These are phyloP conservation scores for Cucumis variabilis DNA, from an alignment of 331 rosid species.

Conservation along the genomic window DNA sequence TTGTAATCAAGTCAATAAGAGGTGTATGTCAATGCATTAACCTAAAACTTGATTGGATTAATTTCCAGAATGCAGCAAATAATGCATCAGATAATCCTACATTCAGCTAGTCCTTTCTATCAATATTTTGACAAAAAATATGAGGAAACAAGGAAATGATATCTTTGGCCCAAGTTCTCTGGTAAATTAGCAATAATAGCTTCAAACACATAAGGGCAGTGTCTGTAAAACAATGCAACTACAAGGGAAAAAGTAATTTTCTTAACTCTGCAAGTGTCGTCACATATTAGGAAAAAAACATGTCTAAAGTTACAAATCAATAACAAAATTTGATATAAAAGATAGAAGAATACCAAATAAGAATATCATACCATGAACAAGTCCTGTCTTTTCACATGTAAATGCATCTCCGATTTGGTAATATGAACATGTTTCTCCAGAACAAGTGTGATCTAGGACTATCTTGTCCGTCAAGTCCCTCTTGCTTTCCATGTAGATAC, in stretches of 20 bases:
- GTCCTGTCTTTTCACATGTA: slow-evolving; percentile 95
- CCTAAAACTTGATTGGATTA: background rate
- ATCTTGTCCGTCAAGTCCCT: slow-evolving; percentile 78
- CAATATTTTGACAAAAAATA: too few species aligned
- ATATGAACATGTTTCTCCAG: slow-evolving; percentile 91
- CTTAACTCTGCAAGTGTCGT: slow-evolving; percentile 76
- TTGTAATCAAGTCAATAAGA: too few species aligned
- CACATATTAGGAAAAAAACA: slow-evolving; percentile 70
- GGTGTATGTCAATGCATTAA: background rate
- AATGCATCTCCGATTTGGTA: slow-evolving; percentile 90
- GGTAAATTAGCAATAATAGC: too few species aligned
- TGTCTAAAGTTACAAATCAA: background rate
- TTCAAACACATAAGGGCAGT: too few species aligned
- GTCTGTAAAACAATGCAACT: too few species aligned
- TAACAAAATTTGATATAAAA: background rate
- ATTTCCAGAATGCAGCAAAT: background rate
- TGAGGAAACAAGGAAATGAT: too few species aligned
- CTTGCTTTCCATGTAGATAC: slow-evolving; percentile 86
- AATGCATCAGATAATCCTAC: background rate
- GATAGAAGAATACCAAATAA: background rate
- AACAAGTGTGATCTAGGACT: slow-evolving; percentile 84
- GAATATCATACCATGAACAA: slow-evolving; percentile 75
- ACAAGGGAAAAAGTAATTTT: too few species aligned
- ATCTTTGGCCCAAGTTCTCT: too few species aligned
- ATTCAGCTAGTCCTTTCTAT: too few species aligned